Base-by-base conservation (phyloP, 352 stramenopile genomes). In the Globisporangium ultimum region DNA sequence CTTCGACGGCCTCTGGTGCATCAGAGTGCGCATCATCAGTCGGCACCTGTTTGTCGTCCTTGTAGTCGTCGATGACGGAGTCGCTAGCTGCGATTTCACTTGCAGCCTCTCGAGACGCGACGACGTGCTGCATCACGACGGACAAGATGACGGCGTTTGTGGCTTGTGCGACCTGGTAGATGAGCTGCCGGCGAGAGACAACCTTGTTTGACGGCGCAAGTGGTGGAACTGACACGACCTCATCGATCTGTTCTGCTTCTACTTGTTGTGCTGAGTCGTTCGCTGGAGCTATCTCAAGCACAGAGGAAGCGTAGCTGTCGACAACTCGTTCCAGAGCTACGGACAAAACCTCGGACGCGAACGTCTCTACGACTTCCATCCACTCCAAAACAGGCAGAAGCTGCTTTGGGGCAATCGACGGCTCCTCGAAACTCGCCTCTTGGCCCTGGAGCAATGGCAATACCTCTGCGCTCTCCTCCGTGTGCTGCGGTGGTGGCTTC, bases 111-210 rank as follows among this genome's bases (percentile, higher is more conserved):
- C 45, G 15, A 57, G 28, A 4, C 14, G 55, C 54, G 24, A 60
- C 36, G n/a, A 64, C 49, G 20, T 48, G 43, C 14, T 52, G 54
- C 34, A 70, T 12, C 8, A 59, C 68, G 52, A 67, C 47, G 4
- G 41, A 20, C 6, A 51, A 60, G 15, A 58, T 45, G 6, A 38
- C 18, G 46, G 54, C 58, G n/a, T 65, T 58, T 55, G 61, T 57
- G 6, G 47, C 46, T 61, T 58, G 65, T 3, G 68, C 68, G 40
- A 70, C 45, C 18, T 47, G 40, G 43, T 63, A 51, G 22, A 72
- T 60, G 32, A 59, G 53, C 17, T 59, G 41, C 12, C 42, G 53
- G 1, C 12, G 41, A 14, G 53, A 59, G 14, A 59, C 14, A 11
- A 24, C 21, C n/a, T n/a, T 40, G 10, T 34, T 52, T 53, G 48